Base-by-base conservation (phyloP, 495 filamentous ascomycete genomes). In the Mytilinidion resinicola region DNA sequence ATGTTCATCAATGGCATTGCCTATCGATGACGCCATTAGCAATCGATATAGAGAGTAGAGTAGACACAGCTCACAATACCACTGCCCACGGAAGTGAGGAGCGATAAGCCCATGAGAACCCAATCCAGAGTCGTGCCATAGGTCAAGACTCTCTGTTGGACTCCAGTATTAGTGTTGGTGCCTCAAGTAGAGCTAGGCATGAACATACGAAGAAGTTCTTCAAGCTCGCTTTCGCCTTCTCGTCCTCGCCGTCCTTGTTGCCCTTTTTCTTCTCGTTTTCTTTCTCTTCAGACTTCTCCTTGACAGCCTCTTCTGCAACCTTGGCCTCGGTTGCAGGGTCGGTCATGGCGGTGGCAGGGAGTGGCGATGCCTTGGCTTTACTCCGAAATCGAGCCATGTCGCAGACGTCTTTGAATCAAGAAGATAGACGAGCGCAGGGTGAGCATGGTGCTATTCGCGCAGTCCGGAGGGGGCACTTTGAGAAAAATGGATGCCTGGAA, bases 1-100 rank as follows among this genome's bases (percentile, higher is more conserved):
- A 68, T 43, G 19, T 50, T 57, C 66, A 68, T 66, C 30, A 66
- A 50, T 4, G 65, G 62, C 44, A 67, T 61, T 15, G 62, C 64
- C 54, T 60, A 49, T 33, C 8, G 6, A 25, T 25, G 14, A 49
- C 17, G 4, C 2, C 25, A 15, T 53, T 36, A 48, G 41, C 25
- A 44, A 46, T 35, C 21, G 36, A 30, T 39, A 53, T 30, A 6
- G 2, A 3, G 25, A 30, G 25, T 30, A 30, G 41, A 47, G 19
- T 30, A 3, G 30, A 35, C 17, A 42, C 15, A 35, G 59, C 58
- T 46, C 36, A 64, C 66, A 49, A 61, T 57, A 9, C 68, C 68
- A 44, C 63, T 60, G 15, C 65, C 68, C 55, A 70, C 63, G 12
- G 65, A 62, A 10, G 68, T 56, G 19, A 66, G 17, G 1, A 56